These are phyloP conservation scores for Globisporangium orthogonon DNA, from an alignment of 352 stramenopile species.

Conservation along the genomic window DNA sequence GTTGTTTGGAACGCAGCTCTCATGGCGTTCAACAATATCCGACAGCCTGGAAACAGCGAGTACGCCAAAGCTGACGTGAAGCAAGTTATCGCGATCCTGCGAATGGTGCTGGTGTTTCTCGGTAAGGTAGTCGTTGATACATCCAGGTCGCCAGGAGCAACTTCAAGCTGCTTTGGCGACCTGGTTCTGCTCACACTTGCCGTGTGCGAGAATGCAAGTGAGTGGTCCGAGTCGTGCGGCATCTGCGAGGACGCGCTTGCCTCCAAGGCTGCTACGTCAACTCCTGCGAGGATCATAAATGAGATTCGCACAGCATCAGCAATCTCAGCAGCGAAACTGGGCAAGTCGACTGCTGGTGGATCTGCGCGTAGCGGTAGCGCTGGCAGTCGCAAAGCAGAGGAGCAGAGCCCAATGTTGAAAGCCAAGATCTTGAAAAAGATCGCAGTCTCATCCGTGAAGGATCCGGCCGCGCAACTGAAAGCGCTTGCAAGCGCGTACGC, in stretches of 20 bases:
- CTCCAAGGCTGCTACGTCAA: slow-evolving; percentile 3
- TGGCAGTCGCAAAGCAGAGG: slow-evolving; percentile 26
- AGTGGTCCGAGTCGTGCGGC: slow-evolving; percentile 36
- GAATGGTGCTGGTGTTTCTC: slow-evolving; percentile 19
- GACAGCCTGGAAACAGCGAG: slow-evolving; percentile 11
- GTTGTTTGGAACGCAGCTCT: slow-evolving; percentile 78
- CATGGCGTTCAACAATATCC: slow-evolving; percentile 17
- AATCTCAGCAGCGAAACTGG: slow-evolving; percentile 54
- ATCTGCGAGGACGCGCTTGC: slow-evolving; percentile 29
- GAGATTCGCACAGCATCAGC: slow-evolving; percentile 46
- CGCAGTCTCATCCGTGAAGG: slow-evolving; percentile 50
- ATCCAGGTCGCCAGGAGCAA: background rate
- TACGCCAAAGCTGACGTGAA: slow-evolving; percentile 17
- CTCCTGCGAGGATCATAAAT: slow-evolving; percentile 26
- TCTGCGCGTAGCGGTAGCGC: background rate
- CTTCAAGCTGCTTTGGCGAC: slow-evolving; percentile 25
- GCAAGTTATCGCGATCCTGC: slow-evolving; percentile 17
- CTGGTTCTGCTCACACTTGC: slow-evolving; percentile 50
- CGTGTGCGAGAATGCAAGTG: slow-evolving; percentile 36
- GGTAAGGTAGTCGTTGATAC: slow-evolving; percentile 10
- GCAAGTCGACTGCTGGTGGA: slow-evolving; percentile 19
- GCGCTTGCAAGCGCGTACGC: slow-evolving; percentile 45
- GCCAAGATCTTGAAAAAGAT: slow-evolving; percentile 64
- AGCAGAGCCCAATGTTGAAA: slow-evolving; percentile 38
- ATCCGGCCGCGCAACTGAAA: slow-evolving; percentile 53